Evolutionary conservation across 148 eudicot genomes (phyloP).

Genomic region (Chenopodium suecicum): DNA sequence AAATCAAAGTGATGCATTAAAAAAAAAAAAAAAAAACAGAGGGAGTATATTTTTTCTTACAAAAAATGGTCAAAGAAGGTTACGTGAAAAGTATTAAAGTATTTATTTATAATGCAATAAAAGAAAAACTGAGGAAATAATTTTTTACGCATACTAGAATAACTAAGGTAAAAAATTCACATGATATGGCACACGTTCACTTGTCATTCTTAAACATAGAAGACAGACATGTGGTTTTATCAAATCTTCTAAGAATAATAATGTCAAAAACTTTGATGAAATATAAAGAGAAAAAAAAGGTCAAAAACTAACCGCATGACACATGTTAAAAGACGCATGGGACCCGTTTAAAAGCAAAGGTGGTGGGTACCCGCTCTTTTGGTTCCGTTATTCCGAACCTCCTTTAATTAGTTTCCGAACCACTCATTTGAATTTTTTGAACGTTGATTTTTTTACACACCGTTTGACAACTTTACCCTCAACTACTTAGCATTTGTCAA

Average conservation of each 20-base stretch:
- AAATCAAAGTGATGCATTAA: no score
- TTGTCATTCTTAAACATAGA: background rate
- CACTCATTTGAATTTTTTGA: conserved; percentile 32
- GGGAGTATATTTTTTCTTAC: no score
- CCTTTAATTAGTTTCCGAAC: conserved; percentile 17
- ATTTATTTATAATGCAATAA: no score
- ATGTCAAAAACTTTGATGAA: background rate
- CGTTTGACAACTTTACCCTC: conserved; percentile 22
- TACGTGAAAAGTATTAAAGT: no score
- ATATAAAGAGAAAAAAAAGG: background rate
- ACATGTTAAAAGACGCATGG: conserved; percentile 22
- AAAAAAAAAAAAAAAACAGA: no score
- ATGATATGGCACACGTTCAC: conserved; percentile 7
- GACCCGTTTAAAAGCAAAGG: conserved; percentile 7
- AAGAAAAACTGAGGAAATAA: no score
- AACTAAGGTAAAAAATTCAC: background rate
- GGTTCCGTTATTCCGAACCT: background rate
- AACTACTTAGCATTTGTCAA: background rate
- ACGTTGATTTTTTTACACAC: conserved; percentile 17
- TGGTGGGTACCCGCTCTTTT: conserved; percentile 10
- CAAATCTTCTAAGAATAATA: conserved; percentile 1
- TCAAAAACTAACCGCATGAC: conserved; percentile 16
- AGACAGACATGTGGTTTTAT: conserved; percentile 3
- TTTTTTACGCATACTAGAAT: no score
- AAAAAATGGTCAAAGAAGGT: no score